phyloP scores from a whole-genome alignment of 768 basidiomycete genomes.

The Serendipita vermifera region DNA sequence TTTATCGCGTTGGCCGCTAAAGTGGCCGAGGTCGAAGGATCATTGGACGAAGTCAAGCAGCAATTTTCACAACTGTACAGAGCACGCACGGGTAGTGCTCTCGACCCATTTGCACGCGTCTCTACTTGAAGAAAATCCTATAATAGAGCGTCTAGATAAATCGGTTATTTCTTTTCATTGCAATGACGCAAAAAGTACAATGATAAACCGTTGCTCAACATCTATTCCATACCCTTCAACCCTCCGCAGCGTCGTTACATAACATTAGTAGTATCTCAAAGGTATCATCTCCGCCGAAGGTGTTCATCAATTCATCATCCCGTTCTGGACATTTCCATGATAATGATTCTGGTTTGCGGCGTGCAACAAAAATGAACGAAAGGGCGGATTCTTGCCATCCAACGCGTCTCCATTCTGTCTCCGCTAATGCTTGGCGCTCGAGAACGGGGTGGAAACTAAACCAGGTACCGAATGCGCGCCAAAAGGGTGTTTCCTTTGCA shows the following conservation, averaged over 20 bases:
- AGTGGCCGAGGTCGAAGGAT: constrained; percentile 58
- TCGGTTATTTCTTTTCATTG: no score
- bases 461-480: constrained; percentile 71
- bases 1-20: constrained; percentile 67
- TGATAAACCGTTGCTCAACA: no score
- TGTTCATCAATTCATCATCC: constrained; percentile 45
- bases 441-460: constrained; percentile 51
- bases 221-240: no score
- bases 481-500: constrained; percentile 59
- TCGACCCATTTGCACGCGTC: constrained; percentile 60
- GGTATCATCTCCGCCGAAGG: constrained; percentile 50
- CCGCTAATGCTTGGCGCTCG: constrained; percentile 19
- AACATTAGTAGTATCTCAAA: constrained; percentile 51
- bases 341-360: constrained; percentile 44
- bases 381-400: constrained; percentile 14
- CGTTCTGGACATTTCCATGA: constrained; percentile 38
- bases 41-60: constrained; percentile 62
- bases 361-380: constrained; percentile 50
- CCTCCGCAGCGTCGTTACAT: not conserved
- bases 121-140: no score
- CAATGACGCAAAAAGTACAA: no score
- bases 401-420: constrained; percentile 12
- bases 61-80: constrained; percentile 71
- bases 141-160: no score
- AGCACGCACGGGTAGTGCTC: constrained; percentile 63